Base-by-base conservation (phyloP, 2,329 filamentous ascomycete species). In the Colletotrichum liriopes region DNA sequence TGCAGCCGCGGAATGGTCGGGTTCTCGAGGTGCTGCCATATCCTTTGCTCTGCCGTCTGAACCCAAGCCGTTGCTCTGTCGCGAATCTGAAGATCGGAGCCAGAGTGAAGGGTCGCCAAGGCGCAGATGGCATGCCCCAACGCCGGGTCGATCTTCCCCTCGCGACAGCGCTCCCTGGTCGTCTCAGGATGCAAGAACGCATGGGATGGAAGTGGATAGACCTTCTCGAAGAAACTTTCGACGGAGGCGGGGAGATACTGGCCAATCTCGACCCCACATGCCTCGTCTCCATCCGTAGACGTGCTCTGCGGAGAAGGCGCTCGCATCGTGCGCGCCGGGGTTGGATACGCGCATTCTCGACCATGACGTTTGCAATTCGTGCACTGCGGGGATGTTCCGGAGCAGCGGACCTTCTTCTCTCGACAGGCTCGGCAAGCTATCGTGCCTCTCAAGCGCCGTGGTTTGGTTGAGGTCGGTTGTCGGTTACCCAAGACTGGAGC, bases 181-280 rank as follows among this genome's bases (percentile, higher is more conserved):
- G 78, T 81, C n/a, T 78, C 75, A 23, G 79, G 77, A 41, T 82
- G 81, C 11, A 82, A 75, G 60, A 82, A 82, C 4, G 80, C 76
- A 60, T 81, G 82, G 1, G 80, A 81, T 1, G 77, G 76, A 16
- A 77, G 66, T 2, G 77, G 73, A 23, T 79, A 76, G n/a, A 78
- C 56, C 47, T 74, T 68, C 5, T 73, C 62, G 67, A 79, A 79
- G 73, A 78, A 79, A 62, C 67, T 68, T 45, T 76, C 73, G 9
- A 79, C 67, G 2, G 76, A 71, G 12, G 63, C 72, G 32, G 77
- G 65, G 23, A 77, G 69, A 56, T 74, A 74, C 49, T 76, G 73
- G 11, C 55, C 62, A 26, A 74, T 68, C 32, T 68, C 66, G 51
- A 41, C 41, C 12, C 16, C 51, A 41, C 26, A 63, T 9, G 32